Conservation (phyloP, 331 rosid species). For the Malus hybrid region DNA sequence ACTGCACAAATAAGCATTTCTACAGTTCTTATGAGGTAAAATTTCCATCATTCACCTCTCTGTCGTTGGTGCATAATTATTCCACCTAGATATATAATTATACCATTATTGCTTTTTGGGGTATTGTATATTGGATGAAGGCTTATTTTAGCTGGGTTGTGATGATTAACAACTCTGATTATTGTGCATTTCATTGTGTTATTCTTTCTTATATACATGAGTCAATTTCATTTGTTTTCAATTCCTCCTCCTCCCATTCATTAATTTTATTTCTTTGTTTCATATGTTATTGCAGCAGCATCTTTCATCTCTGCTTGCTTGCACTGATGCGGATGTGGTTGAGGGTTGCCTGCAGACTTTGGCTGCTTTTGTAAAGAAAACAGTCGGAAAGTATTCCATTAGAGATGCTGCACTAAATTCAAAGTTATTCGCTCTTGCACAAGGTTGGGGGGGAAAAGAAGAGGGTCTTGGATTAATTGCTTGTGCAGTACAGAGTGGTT, state of each 20-base stretch:
- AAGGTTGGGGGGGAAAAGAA: slow-evolving; percentile 99
- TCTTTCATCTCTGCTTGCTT: slow-evolving; percentile 90
- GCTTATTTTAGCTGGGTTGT: neutral
- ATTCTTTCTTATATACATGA: neutral
- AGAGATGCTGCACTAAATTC: slow-evolving; percentile 78
- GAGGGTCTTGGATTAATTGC: slow-evolving; percentile 97
- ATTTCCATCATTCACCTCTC: neutral
- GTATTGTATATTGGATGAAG: neutral
- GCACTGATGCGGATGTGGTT: slow-evolving; percentile 89
- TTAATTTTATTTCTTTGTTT: slow-evolving; percentile 13
- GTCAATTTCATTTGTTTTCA: neutral
- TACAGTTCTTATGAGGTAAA: slow-evolving; percentile 92
- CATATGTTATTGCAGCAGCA: slow-evolving; percentile 77
- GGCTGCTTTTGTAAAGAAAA: slow-evolving; percentile 85
- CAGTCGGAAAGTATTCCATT: slow-evolving; percentile 77
- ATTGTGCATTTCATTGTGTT: neutral
- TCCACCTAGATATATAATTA: neutral
- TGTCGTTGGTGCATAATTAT: neutral
- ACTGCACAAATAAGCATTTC: slow-evolving; percentile 94
- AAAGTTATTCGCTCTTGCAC: slow-evolving; percentile 86
- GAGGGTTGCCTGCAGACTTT: slow-evolving; percentile 92
- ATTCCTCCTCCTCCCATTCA: neutral
- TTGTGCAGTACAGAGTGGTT: slow-evolving; percentile 57
- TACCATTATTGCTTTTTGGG: neutral
- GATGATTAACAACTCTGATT: neutral